Base-by-base conservation (phyloP, 768 basidiomycete species). In the Serpula lacrymans region DNA sequence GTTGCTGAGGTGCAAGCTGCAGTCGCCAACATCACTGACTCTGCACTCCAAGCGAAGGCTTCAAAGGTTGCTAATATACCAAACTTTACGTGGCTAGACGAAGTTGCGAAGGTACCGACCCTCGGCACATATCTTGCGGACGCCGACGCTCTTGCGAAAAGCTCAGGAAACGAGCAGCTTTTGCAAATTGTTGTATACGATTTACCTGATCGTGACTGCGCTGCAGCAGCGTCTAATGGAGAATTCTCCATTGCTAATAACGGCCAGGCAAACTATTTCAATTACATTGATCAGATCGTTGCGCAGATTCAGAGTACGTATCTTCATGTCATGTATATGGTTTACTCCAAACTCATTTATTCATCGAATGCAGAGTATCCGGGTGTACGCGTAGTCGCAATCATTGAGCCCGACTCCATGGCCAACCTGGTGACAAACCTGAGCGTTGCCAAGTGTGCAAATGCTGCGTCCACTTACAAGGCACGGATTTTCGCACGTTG, bases 361-460 rank as follows among this genome's bases (percentile, higher is more conserved):
- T 17, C 4, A 27, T 29, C 4, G 33, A 11, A 14, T 8, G 39
- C 51, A 40, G 74, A 69, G 45, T 80, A 63, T 67, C 80, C 80
- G 34, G 69, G 74, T 50, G 78, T 80, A 48, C 74, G 76, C 38
- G 74, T 83, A 46, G 71, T 82, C 31, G 79, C 80, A 35, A 77
- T 80, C 55, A 71, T 80, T 39, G 80, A 82, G 58, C 80, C 81
- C 46, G 81, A 82, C 58, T 80, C 79, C 29, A 63, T 84, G 33
- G 80, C 79, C 43, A 82, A 82, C 66, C 53, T 84, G 51, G 80
- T 83, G 52, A 82, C 80, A 55, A 83, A 82, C 71, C 50, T 80
- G 58, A 78, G 59, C 59, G 75, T 80, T 25, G 47, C 62, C 26
- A 78, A 81, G 55, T 81, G 79, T 57, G 52, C 69, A 33, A 67